phyloP scores from a whole-genome alignment of 1,284 basidiomycete species.

The Apiotrichum brassicae region DNA sequence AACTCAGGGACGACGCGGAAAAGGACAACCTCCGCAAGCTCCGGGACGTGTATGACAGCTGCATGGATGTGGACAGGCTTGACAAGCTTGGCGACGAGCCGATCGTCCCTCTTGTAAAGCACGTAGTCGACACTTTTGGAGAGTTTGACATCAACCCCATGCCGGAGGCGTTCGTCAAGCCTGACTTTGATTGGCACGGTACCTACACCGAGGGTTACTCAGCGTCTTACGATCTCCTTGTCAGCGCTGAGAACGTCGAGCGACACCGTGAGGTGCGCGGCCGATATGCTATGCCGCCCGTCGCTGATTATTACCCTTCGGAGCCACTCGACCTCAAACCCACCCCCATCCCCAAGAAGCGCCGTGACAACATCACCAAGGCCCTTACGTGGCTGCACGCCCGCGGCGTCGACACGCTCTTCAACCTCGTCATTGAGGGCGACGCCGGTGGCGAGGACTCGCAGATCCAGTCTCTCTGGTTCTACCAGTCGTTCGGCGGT shows the following conservation, averaged over 20 bases:
- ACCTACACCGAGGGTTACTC: slow-evolving; percentile 31
- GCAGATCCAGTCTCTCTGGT: slow-evolving; percentile 75
- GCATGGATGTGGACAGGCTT: slow-evolving; percentile 61
- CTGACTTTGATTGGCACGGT: slow-evolving; percentile 26
- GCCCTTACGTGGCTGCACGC: slow-evolving; percentile 82
- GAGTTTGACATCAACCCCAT: slow-evolving; percentile 33
- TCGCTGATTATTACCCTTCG: too few species aligned
- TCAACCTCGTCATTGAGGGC: slow-evolving; percentile 66
- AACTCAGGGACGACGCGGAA: slow-evolving; percentile 48
- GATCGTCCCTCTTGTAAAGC: slow-evolving; percentile 46
- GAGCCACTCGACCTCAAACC: not conserved
- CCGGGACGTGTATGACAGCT: slow-evolving; percentile 71
- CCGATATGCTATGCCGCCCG: not conserved
- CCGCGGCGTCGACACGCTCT: slow-evolving; percentile 70
- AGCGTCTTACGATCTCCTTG: slow-evolving; percentile 27
- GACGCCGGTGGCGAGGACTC: slow-evolving; percentile 88
- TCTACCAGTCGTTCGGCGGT: slow-evolving; percentile 75
- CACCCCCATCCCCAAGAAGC: slow-evolving; percentile 5
- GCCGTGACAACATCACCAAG: slow-evolving; percentile 54
- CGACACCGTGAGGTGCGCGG: slow-evolving; percentile 7
- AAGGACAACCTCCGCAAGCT: slow-evolving; percentile 68
- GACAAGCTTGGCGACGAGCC: slow-evolving; percentile 49
- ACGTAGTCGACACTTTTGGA: slow-evolving; percentile 42
- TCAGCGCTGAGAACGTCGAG: slow-evolving; percentile 13
- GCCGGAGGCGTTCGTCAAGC: slow-evolving; percentile 5